Percentiles rank a stretch among this genome's conserved stretches.
These are phyloP conservation scores for Aspergillus pseudonomiae DNA, from an alignment of 2,329 filamentous ascomycete genomes.

Conservation along the genomic window DNA sequence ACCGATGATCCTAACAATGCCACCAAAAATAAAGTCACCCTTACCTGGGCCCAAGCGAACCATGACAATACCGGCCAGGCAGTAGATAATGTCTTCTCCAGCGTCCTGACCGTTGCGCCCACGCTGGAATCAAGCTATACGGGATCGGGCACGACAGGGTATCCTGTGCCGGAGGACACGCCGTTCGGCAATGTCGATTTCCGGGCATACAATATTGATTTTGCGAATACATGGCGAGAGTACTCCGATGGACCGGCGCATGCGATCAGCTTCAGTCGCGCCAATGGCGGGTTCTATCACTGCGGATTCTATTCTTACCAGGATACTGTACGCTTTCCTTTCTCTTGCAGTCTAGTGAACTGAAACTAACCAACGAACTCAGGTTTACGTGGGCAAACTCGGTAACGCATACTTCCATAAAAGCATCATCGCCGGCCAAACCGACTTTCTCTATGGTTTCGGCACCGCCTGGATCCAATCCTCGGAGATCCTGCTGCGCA, in stretches of 20 bases:
- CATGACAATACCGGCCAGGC: conserved; percentile 40
- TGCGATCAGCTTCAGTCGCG: conserved; percentile 63
- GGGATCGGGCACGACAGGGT: conserved; percentile 64
- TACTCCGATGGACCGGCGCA: conserved; percentile 60
- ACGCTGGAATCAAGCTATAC: conserved; percentile 65
- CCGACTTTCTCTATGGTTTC: conserved; percentile 71
- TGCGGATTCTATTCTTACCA: conserved; percentile 69
- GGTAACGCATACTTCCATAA: conserved; percentile 68
- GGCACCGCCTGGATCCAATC: conserved; percentile 65
- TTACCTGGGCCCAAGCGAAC: conserved; percentile 63
- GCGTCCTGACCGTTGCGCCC: conserved; percentile 64
- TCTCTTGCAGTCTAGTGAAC: neutral
- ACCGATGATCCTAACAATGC: conserved; percentile 53
- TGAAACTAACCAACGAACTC: neutral
- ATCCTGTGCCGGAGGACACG: conserved; percentile 61
- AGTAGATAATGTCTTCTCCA: conserved; percentile 65
- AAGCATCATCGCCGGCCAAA: conserved; percentile 64
- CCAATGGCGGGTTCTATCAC: conserved; percentile 69
- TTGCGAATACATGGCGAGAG: conserved; percentile 62
- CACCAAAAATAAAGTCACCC: conserved; percentile 55
- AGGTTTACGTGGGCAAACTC: conserved; percentile 66
- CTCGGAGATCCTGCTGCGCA: conserved; percentile 58
- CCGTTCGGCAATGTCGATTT: conserved; percentile 67
- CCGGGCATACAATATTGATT: conserved; percentile 68
- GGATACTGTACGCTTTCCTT: conserved; percentile 56